Conservation (phyloP, 106 monocot genomes). For the Dendrobium huoshanense region DNA sequence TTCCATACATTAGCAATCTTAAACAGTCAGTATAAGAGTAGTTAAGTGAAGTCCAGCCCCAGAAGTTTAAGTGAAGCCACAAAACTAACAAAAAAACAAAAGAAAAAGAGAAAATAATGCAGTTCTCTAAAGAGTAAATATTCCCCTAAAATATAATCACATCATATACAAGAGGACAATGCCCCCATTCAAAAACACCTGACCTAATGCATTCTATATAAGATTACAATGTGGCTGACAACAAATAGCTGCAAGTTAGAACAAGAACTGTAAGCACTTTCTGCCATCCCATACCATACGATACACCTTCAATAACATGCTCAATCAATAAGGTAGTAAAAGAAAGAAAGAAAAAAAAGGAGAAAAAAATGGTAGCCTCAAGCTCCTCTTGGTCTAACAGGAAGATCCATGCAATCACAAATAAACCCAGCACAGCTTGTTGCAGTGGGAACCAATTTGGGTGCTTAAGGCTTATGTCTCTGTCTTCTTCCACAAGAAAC, state of each 20-base stretch:
- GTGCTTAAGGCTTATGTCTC: not conserved
- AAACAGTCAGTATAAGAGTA: no score
- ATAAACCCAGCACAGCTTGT: no score
- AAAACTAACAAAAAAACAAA: not conserved
- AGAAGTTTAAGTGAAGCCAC: no score
- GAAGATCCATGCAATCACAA: no score
- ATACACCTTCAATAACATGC: not conserved
- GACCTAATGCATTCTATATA: not conserved
- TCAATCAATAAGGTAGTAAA: not conserved
- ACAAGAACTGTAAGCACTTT: not conserved
- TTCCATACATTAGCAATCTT: no score
- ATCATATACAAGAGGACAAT: conserved; percentile 7
- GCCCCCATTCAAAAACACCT: conserved; percentile 7
- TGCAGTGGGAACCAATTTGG: no score
- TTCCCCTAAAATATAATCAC: conserved; percentile 7
- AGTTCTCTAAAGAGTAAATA: not conserved
- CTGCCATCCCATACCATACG: not conserved
- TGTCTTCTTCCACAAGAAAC: not conserved
- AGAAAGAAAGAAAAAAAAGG: not conserved
- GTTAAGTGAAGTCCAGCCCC: no score
- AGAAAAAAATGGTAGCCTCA: not conserved
- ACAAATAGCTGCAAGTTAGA: not conserved
- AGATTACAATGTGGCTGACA: conserved; percentile 5
- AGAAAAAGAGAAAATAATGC: not conserved
- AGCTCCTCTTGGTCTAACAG: not conserved